Evolutionary conservation across 2,329 filamentous ascomycete genomes (phyloP), one percentile per base, ranked within the genome.

Genomic region (Tolypocladium guangdongense): DNA sequence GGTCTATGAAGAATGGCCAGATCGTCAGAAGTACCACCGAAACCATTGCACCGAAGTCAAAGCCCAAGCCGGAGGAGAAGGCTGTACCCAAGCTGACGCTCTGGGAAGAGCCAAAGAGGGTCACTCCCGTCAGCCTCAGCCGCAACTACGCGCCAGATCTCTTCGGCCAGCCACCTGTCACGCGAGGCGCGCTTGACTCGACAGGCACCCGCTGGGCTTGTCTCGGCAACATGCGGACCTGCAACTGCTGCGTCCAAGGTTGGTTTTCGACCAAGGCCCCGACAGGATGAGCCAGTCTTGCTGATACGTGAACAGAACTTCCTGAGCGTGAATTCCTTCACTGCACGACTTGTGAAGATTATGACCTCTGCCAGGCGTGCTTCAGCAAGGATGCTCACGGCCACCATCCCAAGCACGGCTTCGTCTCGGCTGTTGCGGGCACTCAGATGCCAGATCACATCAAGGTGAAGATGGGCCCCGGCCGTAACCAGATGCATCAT

Each of bases 21-120:
- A 84, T 96, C 54, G 80, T 89, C 59, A 89, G 83, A 70, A 96
- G 91, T 76, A 89, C 82, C 24, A 96, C 91, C 1, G 88, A 95
- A 71, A 87, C 79, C 27, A 78, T 95, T 55, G 76, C 81, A 38
- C 84, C 87, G 53, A 90, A 86, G 72, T 63, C 71, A 27, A 75
- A 75, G 63, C 52, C 62, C 45, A 61, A 60, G 41, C 53, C 60
- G 30, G 20, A 45, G 5, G 27, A 33, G n/a, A 62, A 64, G 56
- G 47, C 56, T 30, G 55, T 57, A 35, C 20, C 55, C n/a, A 59
- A 62, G 50, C 45, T 57, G 43, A 54, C 63, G 52, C 49, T 61
- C 8, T 51, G 45, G 16, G 55, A 61, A 45, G 56, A 62, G 49
- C 54, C 50, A 14, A 38, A 39, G 48, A 27, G 20, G 24, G 39